Conservation (phyloP, 2,329 filamentous ascomycete species). For the Nemania bipapillata region DNA sequence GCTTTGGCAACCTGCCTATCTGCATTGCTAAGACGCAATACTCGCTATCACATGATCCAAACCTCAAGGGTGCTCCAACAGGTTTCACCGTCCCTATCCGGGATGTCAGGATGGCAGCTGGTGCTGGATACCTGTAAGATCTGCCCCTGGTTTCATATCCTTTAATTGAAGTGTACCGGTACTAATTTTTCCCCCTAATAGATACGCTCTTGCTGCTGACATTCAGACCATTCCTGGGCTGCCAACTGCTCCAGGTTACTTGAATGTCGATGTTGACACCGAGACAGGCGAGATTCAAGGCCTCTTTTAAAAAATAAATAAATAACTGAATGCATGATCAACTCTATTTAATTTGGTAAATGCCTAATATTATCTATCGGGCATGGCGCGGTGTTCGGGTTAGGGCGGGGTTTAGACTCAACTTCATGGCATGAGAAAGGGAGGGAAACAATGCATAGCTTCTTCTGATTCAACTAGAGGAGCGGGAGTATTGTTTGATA, state of each 20-base stretch:
- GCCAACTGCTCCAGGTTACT: constrained; percentile 92
- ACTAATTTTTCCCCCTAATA: constrained; percentile 55
- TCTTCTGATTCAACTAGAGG: constrained; percentile 41
- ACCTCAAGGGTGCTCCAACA: constrained; percentile 91
- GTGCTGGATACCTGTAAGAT: constrained; percentile 87
- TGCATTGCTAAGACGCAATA: constrained; percentile 99
- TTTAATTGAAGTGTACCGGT: constrained; percentile 25
- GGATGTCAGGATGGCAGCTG: constrained; percentile 92
- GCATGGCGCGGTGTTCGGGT: constrained; percentile 26
- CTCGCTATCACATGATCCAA: constrained; percentile 90
- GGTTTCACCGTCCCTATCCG: constrained; percentile 95
- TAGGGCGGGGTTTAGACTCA: constrained; percentile 32
- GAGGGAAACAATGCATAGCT: constrained; percentile 30
- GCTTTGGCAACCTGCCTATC: constrained; percentile 91
- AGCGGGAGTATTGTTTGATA: constrained; percentile 26
- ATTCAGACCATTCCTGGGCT: constrained; percentile 98
- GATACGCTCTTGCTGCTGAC: constrained; percentile 92
- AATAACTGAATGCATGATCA: not conserved
- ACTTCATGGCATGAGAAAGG: constrained; percentile 31
- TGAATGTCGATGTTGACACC: constrained; percentile 87
- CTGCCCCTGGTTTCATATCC: not conserved
- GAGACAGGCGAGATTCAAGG: constrained; percentile 89
- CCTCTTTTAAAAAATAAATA: constrained; percentile 79
- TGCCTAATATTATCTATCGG: not conserved
- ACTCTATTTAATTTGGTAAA: not conserved